These are phyloP conservation scores for Limnomonas spitsbergensis DNA, from an alignment of 139 green algal species.

Conservation along the genomic window DNA sequence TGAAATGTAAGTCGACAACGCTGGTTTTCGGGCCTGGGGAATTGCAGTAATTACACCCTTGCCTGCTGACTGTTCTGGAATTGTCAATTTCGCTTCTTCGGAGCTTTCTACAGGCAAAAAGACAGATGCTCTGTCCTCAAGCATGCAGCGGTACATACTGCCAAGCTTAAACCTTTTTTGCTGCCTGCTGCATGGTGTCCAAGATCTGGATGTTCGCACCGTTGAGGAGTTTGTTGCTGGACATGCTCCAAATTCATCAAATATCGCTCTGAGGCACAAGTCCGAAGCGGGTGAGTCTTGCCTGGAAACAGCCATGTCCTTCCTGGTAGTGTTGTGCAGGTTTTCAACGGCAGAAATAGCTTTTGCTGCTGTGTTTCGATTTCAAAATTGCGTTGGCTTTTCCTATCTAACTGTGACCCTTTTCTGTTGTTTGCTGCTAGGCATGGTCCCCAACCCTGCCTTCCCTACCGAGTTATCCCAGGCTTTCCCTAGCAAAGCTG, in stretches of 20 bases:
- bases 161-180: neutral
- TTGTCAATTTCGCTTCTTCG: neutral
- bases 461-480: neutral
- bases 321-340: neutral
- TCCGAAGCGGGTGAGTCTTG: neutral
- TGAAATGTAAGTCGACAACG: conserved; percentile 2
- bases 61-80: neutral
- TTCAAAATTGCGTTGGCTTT: neutral
- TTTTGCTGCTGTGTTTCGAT: neutral
- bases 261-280: neutral
- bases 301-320: neutral
- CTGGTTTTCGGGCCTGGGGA: too few species aligned
- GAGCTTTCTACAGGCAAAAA: neutral
- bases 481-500: neutral
- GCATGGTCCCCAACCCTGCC: neutral
- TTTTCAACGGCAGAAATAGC: neutral
- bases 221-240: neutral
- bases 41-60: neutral
- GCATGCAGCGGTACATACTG: neutral
- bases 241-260: neutral
- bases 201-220: neutral
- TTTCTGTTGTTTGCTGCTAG: neutral
- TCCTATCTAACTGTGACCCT: neutral
- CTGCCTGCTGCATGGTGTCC: too few species aligned
- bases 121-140: neutral